phyloP scores from a whole-genome alignment of 805 yeast genomes.

The Nakazawaea molendinolei region DNA sequence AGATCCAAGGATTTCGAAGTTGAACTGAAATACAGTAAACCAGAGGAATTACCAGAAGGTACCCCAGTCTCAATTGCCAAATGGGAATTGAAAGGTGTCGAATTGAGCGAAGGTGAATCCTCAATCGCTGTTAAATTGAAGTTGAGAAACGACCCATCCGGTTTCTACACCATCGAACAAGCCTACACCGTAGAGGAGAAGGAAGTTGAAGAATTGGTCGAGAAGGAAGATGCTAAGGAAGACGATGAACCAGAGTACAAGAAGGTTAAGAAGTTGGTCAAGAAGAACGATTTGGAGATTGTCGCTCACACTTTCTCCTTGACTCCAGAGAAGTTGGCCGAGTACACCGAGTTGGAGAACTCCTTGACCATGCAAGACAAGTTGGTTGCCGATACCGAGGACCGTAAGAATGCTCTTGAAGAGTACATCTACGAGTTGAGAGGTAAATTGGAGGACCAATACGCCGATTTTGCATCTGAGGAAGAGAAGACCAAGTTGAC shows the following conservation, averaged over 20 bases:
- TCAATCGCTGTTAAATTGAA: slow-evolving; percentile 83
- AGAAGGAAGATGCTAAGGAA: slow-evolving; percentile 45
- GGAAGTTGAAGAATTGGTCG: slow-evolving; percentile 81
- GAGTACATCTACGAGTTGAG: slow-evolving; percentile 97
- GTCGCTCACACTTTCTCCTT: slow-evolving; percentile 56
- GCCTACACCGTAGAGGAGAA: slow-evolving; percentile 94
- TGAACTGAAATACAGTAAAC: slow-evolving; percentile 79
- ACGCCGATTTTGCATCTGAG: slow-evolving; percentile 81
- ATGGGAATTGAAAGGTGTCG: slow-evolving; percentile 85
- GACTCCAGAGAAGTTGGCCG: slow-evolving; percentile 47
- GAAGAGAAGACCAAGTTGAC: slow-evolving; percentile 80
- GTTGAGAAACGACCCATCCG: slow-evolving; percentile 96
- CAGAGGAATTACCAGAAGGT: slow-evolving; percentile 65
- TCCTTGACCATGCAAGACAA: slow-evolving; percentile 85
- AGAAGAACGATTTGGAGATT: slow-evolving; percentile 74
- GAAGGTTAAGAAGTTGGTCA: slow-evolving; percentile 88
- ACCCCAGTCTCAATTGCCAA: slow-evolving; percentile 62
- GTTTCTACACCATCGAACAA: slow-evolving; percentile 86
- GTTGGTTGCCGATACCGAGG: slow-evolving; percentile 97
- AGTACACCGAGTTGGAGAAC: slow-evolving; percentile 74
- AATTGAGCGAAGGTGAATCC: slow-evolving; percentile 68
- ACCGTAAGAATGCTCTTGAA: slow-evolving; percentile 95
- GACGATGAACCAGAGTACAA: slow-evolving; percentile 80
- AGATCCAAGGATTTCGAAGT: slow-evolving; percentile 85
- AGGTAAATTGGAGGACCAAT: slow-evolving; percentile 91